Percentiles rank a stretch among this genome's conserved stretches.
Evolutionary conservation across 2,329 filamentous ascomycete species (phyloP).

Genomic region (Scedosporium boydii): DNA sequence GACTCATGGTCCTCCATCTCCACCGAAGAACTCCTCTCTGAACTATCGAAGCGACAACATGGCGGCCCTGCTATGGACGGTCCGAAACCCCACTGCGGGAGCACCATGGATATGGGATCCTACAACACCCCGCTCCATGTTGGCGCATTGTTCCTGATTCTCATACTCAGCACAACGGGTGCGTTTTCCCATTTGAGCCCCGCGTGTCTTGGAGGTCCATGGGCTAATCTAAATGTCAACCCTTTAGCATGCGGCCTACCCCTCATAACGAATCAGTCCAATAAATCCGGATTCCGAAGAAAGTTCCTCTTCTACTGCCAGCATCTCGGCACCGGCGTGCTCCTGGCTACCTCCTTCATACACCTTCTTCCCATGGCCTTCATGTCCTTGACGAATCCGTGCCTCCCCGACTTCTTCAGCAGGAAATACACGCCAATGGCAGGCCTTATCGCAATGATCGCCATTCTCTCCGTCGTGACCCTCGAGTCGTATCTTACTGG

Average conservation of each 20-base stretch:
- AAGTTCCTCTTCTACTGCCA: constrained; percentile 57
- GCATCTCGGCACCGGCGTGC: constrained; percentile 72
- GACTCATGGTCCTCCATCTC: constrained; percentile 36
- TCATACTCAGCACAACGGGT: constrained; percentile 51
- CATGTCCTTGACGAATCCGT: constrained; percentile 55
- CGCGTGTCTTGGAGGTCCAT: neutral
- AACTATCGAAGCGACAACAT: constrained; percentile 38
- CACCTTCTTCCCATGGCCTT: constrained; percentile 65
- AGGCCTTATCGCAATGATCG: constrained; percentile 72
- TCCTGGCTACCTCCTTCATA: constrained; percentile 81
- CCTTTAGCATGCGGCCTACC: constrained; percentile 56
- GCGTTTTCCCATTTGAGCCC: constrained; percentile 14
- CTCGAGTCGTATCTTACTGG: constrained; percentile 86
- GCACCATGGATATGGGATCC: constrained; percentile 33
- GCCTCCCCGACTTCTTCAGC: constrained; percentile 71
- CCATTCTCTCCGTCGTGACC: constrained; percentile 71
- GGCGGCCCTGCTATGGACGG: constrained; percentile 20
- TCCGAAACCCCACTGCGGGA: constrained; percentile 41
- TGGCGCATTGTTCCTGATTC: constrained; percentile 57
- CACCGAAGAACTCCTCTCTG: constrained; percentile 40
- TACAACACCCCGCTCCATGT: constrained; percentile 63
- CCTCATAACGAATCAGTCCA: constrained; percentile 50
- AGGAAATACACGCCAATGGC: constrained; percentile 69
- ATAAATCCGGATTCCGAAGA: constrained; percentile 46
- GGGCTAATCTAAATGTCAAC: neutral